Evolutionary conservation across 331 rosid genomes (phyloP), one percentile per base, ranked within the genome.

Genomic region (Dryas integrifolia): DNA sequence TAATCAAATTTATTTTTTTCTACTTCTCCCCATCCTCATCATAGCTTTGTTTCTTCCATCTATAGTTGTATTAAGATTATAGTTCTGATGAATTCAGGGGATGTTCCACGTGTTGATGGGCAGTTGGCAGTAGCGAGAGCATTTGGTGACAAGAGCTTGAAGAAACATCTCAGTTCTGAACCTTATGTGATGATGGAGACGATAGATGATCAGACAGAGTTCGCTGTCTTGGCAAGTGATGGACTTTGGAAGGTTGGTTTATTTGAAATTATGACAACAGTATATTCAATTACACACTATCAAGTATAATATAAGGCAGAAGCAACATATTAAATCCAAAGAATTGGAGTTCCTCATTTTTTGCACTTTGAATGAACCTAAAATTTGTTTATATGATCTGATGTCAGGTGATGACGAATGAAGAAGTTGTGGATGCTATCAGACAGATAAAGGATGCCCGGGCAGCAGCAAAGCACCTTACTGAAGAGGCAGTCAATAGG

Each of bases 61-160:
- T 15, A 46, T 38, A 8, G 9, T 41, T 11, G 18, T 73, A 8
- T 15, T 40, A 63, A 82, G n/a, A 57, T 9, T 69, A 7, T 58
- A 38, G n/a, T 16, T 65, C 73, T 69, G 67, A 70, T 65, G 59
- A n/a, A 77, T 75, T 67, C 80, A 92, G 96, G 99, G 67, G 98
- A 95, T 16, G 99, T 95, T 58, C 85, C 99, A 1, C 90, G 99
- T 35, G 99, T 95, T 38, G 99, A 95, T 59, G 99, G 98, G 39
- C 98, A 95, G 76, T 77, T 92, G 74, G 99, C 98, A 6, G 97
- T 95, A 75, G 92, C 99, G 6, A 85, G 99, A 83, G 97, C 99
- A 9, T 95, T 95, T 70, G 99, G 97, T 47, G 99, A 95, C 81
- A 95, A 88, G 85, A 89, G 90, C 86, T 84, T 95, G 85, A 95